phyloP scores from a whole-genome alignment of 2,329 filamentous ascomycete genomes.

The Paramyrothecium roridum region DNA sequence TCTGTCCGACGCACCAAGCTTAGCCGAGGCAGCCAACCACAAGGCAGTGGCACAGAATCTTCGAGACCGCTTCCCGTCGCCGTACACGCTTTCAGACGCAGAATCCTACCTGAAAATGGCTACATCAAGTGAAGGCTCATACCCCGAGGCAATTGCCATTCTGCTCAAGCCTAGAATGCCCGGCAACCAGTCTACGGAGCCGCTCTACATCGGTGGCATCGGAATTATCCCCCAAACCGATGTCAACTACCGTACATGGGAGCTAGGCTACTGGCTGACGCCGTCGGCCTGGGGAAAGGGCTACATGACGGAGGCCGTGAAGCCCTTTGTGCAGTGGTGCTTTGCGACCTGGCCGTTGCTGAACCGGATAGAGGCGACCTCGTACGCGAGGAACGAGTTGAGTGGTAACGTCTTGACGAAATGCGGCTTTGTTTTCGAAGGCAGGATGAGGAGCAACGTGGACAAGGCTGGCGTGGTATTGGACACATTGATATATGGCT shows the following conservation, averaged over 20 bases:
- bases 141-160: conserved; percentile 30
- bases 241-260: conserved; percentile 38
- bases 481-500: conserved; percentile 33
- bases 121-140: conserved; percentile 13
- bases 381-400: conserved; percentile 32
- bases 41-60: conserved; percentile 32
- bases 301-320: conserved; percentile 35
- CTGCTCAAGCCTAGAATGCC: conserved; percentile 21
- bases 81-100: conserved; percentile 40
- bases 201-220: conserved; percentile 35
- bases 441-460: conserved; percentile 33
- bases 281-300: conserved; percentile 42
- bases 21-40: conserved; percentile 34
- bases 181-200: conserved; percentile 19
- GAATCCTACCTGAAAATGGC: conserved; percentile 28
- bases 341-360: conserved; percentile 39
- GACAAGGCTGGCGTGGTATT: conserved; percentile 37
- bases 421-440: conserved; percentile 42
- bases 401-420: conserved; percentile 39
- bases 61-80: conserved; percentile 41
- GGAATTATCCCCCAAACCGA: conserved; percentile 33
- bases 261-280: conserved; percentile 48
- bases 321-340: conserved; percentile 38
- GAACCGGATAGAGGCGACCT: conserved; percentile 36
- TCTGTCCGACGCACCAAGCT: conserved; percentile 31